Evolutionary conservation across 768 basidiomycete genomes (phyloP), one percentile per base, ranked within the genome.

Genomic region (Russula sp.): DNA sequence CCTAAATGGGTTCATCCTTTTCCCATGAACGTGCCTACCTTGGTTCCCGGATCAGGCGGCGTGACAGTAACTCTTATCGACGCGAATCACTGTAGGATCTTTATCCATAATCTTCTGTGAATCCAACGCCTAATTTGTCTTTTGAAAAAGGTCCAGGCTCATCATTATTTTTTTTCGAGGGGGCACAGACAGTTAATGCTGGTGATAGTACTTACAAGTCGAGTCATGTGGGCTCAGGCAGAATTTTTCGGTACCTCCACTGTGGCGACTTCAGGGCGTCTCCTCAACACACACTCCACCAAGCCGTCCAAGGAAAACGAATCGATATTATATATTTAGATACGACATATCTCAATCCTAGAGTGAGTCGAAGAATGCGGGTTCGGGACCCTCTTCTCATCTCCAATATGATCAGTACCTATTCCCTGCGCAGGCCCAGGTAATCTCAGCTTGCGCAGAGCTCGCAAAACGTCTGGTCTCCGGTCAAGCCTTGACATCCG

Each of bases 191-290:
- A 0, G 78, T 89, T 59, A 80, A 96, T 72, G 92, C 93, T 0
- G 95, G 94, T 0, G 94, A 96, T 72, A 90, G 88, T 62, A 76
- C 78, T 4, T 90, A 86, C 79, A 85, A 82, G 65, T 90, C 89
- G 0, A 76, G 83, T 0, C 85, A 79, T 62, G 79, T 96, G 16
- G 93, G 92, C 4, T 85, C 88, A 2, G 73, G 79, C 38, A 82
- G 80, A 63, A 76, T 79, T 1, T 98, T 94, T 73, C 83, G 93
- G 42, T 98, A 98, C 73, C 79, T 99, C 7, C 97, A 99, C 71
- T 98, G 97, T 68, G 97, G 97, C 0, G 96, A 92, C 72, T 92
- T 93, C 69, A 83, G 91, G 44, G 96, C 96, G 2, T 94, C 89
- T 24, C 97, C 97, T 0, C 80, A 81, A 53, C 94, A 97, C 75